phyloP scores from a whole-genome alignment of 495 filamentous ascomycete genomes.

The Aspergillus ellipticus region DNA sequence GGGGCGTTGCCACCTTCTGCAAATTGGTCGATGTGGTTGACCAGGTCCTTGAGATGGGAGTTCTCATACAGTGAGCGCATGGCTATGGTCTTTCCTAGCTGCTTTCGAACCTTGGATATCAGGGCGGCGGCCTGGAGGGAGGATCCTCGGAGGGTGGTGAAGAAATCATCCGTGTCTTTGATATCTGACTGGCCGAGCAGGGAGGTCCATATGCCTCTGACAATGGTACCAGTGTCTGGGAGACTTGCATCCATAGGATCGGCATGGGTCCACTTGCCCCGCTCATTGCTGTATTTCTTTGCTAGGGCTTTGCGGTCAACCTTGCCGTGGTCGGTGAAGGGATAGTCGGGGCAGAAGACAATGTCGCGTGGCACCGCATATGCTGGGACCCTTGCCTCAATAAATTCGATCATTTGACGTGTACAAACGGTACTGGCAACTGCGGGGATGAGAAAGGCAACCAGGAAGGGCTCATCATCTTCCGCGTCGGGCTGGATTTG shows the following conservation, averaged over 20 bases:
- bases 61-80: constrained; percentile 2
- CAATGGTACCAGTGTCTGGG: not conserved
- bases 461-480: not conserved
- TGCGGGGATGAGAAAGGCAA: constrained; percentile 4
- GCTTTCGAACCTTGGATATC: not conserved
- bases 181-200: not conserved
- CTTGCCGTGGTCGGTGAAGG: constrained; percentile 1
- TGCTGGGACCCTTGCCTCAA: not conserved
- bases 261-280: too few relatives aligned
- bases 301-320: constrained; percentile 3
- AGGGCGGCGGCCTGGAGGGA: constrained; percentile 7
- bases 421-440: not conserved
- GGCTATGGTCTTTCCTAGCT: not conserved
- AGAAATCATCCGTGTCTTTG: constrained; percentile 4
- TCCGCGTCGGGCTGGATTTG: not conserved
- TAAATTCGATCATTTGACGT: not conserved
- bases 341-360: not conserved
- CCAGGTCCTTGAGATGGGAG: not conserved
- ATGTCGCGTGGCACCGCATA: constrained; percentile 4
- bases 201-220: not conserved
- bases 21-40: not conserved
- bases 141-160: not conserved
- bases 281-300: not conserved
- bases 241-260: too few relatives aligned
- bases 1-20: constrained; percentile 3